Evolutionary conservation across 2,329 filamentous ascomycete species (phyloP), one percentile per base, ranked within the genome.

Genomic region (Penicillium sp.): DNA sequence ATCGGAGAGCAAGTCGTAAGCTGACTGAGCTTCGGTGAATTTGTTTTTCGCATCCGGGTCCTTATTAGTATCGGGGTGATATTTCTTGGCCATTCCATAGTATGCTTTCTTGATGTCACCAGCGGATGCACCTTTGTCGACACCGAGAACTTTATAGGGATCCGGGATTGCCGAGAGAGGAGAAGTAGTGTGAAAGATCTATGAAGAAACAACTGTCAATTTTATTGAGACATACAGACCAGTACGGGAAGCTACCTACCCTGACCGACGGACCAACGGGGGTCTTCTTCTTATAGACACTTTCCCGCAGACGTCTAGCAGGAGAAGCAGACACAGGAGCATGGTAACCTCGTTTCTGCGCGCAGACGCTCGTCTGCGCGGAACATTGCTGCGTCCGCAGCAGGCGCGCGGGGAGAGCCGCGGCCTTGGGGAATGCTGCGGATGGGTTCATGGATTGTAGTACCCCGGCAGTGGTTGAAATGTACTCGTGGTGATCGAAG

Each of bases 101-200:
- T 99, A 99, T 3, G 94, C 92, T 73, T 96, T 97, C 72, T 99
- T 99, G 71, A 99, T 97, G 33, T 97, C 93, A 54, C 85, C 79
- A 3, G 90, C 78, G 1, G 89, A 86, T n/a, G 94, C 90, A 57
- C 75, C 81, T 71, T 93, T 95, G 65, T 79, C 79, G 28, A 99
- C 90, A 13, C 94, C 94, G 26, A 99, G 85, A 4, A 89, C 82
- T 60, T 85, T 83, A 74, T 99, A 99, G 1, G 94, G 94, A 66
- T 99, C 89, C 70, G 89, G 84, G 42, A 86, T 87, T 23, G 84
- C 83, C 69, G 86, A 85, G 70, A 87, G 89, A 29, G 76, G 63
- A 74, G 71, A 61, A 6, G 72, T 74, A 12, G 74, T 63, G 54
- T 78, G 76, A 54, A 80, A 80, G 15, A 57, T 60, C 74, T 76